Base-by-base conservation (phyloP, 225 moss, liverwort and hornwort species). In the Anthoceros angustus region DNA sequence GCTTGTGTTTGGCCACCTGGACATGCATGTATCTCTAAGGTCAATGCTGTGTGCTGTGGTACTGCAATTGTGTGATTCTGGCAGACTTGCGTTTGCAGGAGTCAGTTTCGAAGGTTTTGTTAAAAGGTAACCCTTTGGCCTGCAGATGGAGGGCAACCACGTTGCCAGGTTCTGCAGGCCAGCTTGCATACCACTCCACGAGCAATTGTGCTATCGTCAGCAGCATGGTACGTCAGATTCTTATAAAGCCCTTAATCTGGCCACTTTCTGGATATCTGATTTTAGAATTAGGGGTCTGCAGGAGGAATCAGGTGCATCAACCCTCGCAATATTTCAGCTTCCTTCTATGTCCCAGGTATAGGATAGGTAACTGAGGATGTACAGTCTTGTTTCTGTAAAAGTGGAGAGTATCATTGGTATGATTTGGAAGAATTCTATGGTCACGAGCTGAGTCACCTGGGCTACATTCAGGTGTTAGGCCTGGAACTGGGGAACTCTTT, bases 121-220 rank as follows among this genome's bases (percentile, higher is more conserved):
- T 55, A 8, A 5, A 23, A 55, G 16, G 55, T 15, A 5, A 0
- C 18, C 18, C 7, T 15, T 55, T 18, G 55, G 18, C n/a, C 14
- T 7, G 10, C 55, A 55, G 55, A 23, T 55, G 55, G 55, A 15
- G n/a, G 8, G 18, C 55, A 7, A 15, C 5, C 55, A 18, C 55
- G 55, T 55, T 55, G 55, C 55, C 55, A 18, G 55, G 55, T 55
- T 55, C n/a, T 55, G n/a, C 55, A 7, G n/a, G 55, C 0, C n/a
- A 55, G n/a, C 55, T 55, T 18, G n/a, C 55, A 7, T 55, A 55
- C n/a, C 55, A 55, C 55, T 55, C 55, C 55, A 55, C 55, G n/a
- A 55, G 55, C n/a, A 20, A 7, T 55, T 55, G 55, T 55, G 18
- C 55, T 55, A 18, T 55, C 23, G 14, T 15, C 14, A 55, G 55